phyloP scores from a whole-genome alignment of 2,329 filamentous ascomycete species.

The Lachnellula subtilissima region DNA sequence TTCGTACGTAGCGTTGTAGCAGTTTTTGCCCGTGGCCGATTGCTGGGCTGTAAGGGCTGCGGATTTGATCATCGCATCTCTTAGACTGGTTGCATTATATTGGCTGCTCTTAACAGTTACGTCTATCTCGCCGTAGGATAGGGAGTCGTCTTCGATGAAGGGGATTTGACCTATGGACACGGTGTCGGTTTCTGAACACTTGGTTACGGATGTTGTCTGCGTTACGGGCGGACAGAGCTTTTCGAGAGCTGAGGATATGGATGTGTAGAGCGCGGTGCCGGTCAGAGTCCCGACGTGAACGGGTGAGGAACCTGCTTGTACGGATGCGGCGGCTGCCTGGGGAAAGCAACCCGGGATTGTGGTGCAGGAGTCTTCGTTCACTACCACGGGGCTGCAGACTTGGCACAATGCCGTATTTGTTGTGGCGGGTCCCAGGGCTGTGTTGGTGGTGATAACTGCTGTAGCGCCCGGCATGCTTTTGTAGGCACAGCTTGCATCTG shows the following conservation, averaged over 20 bases:
- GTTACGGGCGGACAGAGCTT: constrained; percentile 6
- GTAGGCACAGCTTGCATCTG: too few relatives aligned
- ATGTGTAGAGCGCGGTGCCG: constrained; percentile 5
- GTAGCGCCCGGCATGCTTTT: too few relatives aligned
- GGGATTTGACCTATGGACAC: neutral
- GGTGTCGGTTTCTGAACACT: neutral
- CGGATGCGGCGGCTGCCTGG: constrained; percentile 1
- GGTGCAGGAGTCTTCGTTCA: constrained; percentile 4
- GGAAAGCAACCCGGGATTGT: constrained; percentile 4
- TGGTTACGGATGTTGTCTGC: constrained; percentile 7
- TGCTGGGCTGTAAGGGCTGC: neutral
- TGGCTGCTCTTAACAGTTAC: neutral
- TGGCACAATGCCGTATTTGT: constrained; percentile 2
- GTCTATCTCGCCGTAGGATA: neutral
- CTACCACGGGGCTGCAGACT: constrained; percentile 3
- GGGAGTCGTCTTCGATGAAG: neutral
- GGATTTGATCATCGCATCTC: constrained; percentile 9
- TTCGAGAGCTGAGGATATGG: constrained; percentile 5
- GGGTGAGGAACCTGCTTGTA: constrained; percentile 3
- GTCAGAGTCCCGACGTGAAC: constrained; percentile 8
- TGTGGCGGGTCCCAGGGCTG: constrained; percentile 2
- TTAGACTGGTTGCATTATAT: constrained; percentile 1
- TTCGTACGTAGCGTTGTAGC: neutral
- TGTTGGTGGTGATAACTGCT: neutral
- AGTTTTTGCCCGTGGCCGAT: constrained; percentile 7